These are phyloP conservation scores for Cladosporium sp. DNA, from an alignment of 2,329 filamentous ascomycete species.

Conservation along the genomic window DNA sequence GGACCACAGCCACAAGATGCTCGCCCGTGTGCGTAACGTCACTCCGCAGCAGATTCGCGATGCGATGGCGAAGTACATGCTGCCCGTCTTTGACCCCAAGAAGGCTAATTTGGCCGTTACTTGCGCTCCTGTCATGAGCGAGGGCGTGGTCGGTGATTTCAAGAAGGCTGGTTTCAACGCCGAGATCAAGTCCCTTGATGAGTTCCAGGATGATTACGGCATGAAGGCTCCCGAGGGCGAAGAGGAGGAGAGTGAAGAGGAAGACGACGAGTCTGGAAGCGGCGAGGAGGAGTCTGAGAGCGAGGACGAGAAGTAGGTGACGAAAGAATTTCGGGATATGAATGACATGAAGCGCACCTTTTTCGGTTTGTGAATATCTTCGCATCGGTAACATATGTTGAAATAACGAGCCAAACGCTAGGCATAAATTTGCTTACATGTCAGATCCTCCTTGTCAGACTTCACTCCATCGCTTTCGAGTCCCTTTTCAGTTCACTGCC, in stretches of 20 bases:
- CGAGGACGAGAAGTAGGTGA: slow-evolving; percentile 16
- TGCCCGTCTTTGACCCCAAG: slow-evolving; percentile 77
- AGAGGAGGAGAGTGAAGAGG: slow-evolving; percentile 61
- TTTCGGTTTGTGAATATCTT: slow-evolving; percentile 2
- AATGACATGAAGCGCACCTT: not conserved
- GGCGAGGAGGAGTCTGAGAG: slow-evolving; percentile 22
- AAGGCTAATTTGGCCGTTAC: slow-evolving; percentile 86
- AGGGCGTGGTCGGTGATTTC: slow-evolving; percentile 77
- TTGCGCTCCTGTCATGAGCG: slow-evolving; percentile 80
- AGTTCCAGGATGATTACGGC: slow-evolving; percentile 90
- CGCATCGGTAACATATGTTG: not conserved
- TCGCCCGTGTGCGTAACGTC: slow-evolving; percentile 76
- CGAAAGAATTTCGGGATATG: not conserved
- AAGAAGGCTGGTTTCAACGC: slow-evolving; percentile 76
- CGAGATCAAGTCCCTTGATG: slow-evolving; percentile 69
- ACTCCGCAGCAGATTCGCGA: slow-evolving; percentile 73
- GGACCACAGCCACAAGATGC: slow-evolving; percentile 75
- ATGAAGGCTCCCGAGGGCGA: slow-evolving; percentile 66
- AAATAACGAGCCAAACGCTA: not conserved
- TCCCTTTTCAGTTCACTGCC: not conserved
- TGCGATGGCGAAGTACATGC: slow-evolving; percentile 71
- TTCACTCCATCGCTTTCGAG: not conserved
- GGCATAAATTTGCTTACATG: not conserved
- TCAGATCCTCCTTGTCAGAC: not conserved
- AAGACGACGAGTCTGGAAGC: slow-evolving; percentile 53